Evolutionary conservation across 2,329 filamentous ascomycete species (phyloP), one percentile per base, ranked within the genome.

Genomic region (Colletotrichum viniferum): DNA sequence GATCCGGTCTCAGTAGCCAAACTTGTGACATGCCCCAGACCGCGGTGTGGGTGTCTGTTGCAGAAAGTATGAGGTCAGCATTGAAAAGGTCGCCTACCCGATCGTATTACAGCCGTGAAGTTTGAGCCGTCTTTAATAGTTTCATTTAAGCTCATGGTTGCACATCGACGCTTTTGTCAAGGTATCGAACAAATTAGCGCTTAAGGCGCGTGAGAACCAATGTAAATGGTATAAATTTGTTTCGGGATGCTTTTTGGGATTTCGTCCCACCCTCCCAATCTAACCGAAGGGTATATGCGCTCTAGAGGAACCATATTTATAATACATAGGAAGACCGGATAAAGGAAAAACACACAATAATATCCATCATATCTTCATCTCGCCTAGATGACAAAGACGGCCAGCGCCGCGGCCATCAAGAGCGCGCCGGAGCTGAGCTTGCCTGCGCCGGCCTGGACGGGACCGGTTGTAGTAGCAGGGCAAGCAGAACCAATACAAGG

Each of bases 391-490:
- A 30, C 43, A 5, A 69, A 30, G 7, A 64, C 58, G 4, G 48
- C 73, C 56, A 75, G 14, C 14, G 63, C 73, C 12, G 63, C 73
- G 21, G 34, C 73, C 69, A 73, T 21, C 16, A 61, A 5, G 9
- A 75, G 4, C 4, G 38, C 34, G 13, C 73, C 58, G 3, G 73
- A 64, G 58, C 56, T 30, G 4, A 75, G 13, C 63, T 73, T 75
- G 18, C 58, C 69, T 3, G 73, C 63, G n/a, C 69, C 58, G 12
- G 73, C 73, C 63, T 64, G 69, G 6, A 75, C 73, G 16, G 69
- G 69, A 3, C 73, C 73, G 43, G 69, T 75, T 5, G 73, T 75
- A 6, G 73, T 73, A 18, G 73, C 73, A 3, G 73, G 69, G 73
- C 73, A 75, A 8, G 63, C 56, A 34, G 69, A 43, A 28, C 73